Evolutionary conservation across 2,329 filamentous ascomycete species (phyloP), one percentile per base, ranked within the genome.

Genomic region (Lachnellula cervina): DNA sequence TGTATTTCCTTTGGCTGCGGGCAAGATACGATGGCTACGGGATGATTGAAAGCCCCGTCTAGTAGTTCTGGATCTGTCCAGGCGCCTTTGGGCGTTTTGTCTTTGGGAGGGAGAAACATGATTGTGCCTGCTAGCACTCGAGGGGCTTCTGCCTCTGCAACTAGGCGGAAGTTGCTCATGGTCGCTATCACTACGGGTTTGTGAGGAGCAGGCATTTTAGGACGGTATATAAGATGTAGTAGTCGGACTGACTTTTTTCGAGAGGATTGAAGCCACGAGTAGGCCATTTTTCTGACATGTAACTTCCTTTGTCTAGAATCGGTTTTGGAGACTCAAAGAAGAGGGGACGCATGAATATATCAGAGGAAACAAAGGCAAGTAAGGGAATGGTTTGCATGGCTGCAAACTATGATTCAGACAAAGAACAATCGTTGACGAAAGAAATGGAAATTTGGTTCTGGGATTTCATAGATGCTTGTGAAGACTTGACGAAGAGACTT

Each of bases 11-110:
- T 44, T 11, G 34, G 5, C 5, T 28, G 6, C 4, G 50, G 58
- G 38, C 49, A 58, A 1, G 56, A 59, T 5, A 59, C 32, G 1
- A 62, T 17, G 4, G 59, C 23, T 0, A 62, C 52, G 1, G 60
- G 60, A 21, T 62, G 60, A 43, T 62, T 61, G 19, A 51, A 60
- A 4, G 54, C 60, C 4, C 60, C 58, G 4, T 46, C 51, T 3
- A 52, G 46, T 0, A 59, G 23, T 11, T 47, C 40, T 2, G 49
- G 35, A 46, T 57, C 50, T 16, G 42, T 34, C n/a, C 45, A 52
- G 4, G 45, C 46, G 2, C 37, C 34, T 32, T 40, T 38, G 5
- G 52, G 55, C 8, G 59, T 40, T n/a, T 40, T 11, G 16, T 57
- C 50, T 42, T 42, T 44, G 2, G 51, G 54, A 25, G 60, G 60